These are phyloP conservation scores for Sporothrix mexicana DNA, from an alignment of 2,329 filamentous ascomycete species.

Conservation along the genomic window DNA sequence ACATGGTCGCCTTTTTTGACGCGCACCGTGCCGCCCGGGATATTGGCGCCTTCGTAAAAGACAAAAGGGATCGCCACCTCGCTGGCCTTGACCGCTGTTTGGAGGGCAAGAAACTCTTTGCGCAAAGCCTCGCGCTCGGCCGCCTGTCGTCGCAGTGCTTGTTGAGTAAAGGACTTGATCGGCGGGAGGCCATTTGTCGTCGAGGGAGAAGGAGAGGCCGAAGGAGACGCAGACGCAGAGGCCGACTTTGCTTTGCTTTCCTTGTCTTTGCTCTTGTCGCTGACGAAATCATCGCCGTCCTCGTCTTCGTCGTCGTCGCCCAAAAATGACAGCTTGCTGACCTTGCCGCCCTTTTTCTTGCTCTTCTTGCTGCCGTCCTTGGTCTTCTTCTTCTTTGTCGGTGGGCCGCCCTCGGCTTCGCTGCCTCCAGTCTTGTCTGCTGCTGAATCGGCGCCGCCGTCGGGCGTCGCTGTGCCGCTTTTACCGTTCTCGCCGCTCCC, in stretches of 20 bases:
- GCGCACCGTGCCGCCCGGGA: conserved; percentile 80
- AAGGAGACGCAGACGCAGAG: not conserved
- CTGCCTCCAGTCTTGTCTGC: conserved; percentile 45
- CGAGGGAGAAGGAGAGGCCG: conserved; percentile 57
- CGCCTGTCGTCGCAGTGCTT: conserved; percentile 74
- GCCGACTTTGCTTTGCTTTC: conserved; percentile 29
- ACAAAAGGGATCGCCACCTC: conserved; percentile 94
- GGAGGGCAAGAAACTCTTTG: conserved; percentile 80
- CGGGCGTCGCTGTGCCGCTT: conserved; percentile 1
- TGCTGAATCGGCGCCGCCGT: conserved; percentile 45
- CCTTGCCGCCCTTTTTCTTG: conserved; percentile 49
- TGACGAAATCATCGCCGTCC: conserved; percentile 22
- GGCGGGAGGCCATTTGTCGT: conserved; percentile 63
- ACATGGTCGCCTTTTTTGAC: conserved; percentile 92
- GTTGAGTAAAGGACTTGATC: conserved; percentile 66
- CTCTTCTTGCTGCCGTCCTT: conserved; percentile 52
- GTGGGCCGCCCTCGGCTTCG: conserved; percentile 43
- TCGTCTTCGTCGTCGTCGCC: conserved; percentile 47
- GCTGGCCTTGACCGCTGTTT: conserved; percentile 85
- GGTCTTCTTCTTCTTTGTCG: conserved; percentile 55
- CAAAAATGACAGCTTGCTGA: conserved; percentile 65
- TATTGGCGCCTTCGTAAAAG: conserved; percentile 94
- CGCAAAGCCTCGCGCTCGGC: conserved; percentile 74
- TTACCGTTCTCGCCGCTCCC: conserved; percentile 37
- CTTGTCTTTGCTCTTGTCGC: conserved; percentile 40